A percentile compares a stretch with the other conserved stretches of the same genome.
phyloP scores from a whole-genome alignment of 1,284 basidiomycete genomes.

The Apiotrichum gamsii region DNA sequence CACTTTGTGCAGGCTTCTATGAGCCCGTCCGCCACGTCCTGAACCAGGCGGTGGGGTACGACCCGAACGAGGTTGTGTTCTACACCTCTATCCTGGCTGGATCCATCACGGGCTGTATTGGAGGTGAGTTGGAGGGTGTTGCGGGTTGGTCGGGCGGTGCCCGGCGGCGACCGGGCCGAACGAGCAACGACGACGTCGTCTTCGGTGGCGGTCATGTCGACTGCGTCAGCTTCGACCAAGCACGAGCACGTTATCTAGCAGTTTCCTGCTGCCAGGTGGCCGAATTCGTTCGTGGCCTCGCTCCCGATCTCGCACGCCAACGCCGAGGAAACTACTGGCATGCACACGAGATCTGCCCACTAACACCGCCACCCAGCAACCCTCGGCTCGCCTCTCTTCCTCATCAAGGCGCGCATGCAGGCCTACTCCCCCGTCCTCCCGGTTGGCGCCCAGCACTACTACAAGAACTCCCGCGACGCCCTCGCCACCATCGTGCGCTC shows the following conservation, averaged over 20 bases:
- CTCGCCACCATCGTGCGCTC: constrained; percentile 68
- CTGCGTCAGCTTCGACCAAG: too few species aligned
- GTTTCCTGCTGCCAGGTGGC: too few species aligned
- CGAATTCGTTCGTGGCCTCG: too few species aligned
- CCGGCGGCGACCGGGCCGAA: too few species aligned
- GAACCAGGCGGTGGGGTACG: constrained; percentile 64
- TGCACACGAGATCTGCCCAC: too few species aligned
- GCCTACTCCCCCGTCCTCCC: constrained; percentile 91
- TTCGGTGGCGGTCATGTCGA: too few species aligned
- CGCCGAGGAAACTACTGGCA: not conserved
- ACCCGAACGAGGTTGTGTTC: constrained; percentile 60
- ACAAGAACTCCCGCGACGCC: constrained; percentile 76
- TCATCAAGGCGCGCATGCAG: constrained; percentile 97
- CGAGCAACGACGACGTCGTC: too few species aligned
- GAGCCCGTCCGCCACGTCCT: constrained; percentile 75
- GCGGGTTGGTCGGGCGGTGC: not conserved
- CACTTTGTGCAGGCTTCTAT: constrained; percentile 68
- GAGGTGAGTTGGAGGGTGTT: constrained; percentile 55
- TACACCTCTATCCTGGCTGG: constrained; percentile 75
- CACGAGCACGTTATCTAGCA: too few species aligned
- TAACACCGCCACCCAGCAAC: constrained; percentile 55
- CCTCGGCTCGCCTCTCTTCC: constrained; percentile 87
- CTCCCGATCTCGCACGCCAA: too few species aligned
- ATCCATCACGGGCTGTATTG: constrained; percentile 79
- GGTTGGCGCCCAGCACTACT: constrained; percentile 87